Conservation (phyloP, 2,329 filamentous ascomycete species). For the Colletotrichum abscissum region DNA sequence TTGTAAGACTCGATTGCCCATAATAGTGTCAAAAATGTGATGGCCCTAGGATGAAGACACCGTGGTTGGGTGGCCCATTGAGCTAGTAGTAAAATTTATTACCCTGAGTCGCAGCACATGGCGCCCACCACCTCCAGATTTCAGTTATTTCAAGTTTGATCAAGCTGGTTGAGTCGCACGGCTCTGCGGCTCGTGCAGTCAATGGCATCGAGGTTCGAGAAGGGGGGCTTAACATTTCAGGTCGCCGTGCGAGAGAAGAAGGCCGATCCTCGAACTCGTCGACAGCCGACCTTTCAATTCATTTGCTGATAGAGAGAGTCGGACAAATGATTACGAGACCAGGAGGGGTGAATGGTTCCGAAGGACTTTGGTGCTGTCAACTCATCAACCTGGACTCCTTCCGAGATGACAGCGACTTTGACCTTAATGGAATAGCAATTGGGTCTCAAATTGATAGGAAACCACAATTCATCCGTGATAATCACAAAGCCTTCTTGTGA, state of each 20-base stretch:
- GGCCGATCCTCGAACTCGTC: neutral
- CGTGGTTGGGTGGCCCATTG: neutral
- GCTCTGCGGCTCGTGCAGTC: neutral
- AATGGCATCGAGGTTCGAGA: neutral
- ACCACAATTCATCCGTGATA: neutral
- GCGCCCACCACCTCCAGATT: neutral
- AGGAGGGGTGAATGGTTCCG: neutral
- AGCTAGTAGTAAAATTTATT: neutral
- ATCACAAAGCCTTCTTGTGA: neutral
- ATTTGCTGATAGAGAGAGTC: neutral
- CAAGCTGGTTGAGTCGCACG: neutral
- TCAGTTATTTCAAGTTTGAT: neutral
- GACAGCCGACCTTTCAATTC: neutral
- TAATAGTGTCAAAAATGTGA: neutral
- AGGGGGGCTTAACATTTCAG: too few relatives aligned
- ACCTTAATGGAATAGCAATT: neutral
- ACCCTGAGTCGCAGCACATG: neutral
- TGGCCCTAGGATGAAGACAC: neutral
- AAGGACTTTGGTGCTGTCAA: neutral
- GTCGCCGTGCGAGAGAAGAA: neutral
- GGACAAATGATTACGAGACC: neutral
- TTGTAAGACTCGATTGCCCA: neutral
- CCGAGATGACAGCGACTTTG: neutral
- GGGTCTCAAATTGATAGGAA: rapidly evolving
- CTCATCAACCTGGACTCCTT: neutral